phyloP scores from a whole-genome alignment of 805 yeast genomes.

The Yarrowia keelungensis region DNA sequence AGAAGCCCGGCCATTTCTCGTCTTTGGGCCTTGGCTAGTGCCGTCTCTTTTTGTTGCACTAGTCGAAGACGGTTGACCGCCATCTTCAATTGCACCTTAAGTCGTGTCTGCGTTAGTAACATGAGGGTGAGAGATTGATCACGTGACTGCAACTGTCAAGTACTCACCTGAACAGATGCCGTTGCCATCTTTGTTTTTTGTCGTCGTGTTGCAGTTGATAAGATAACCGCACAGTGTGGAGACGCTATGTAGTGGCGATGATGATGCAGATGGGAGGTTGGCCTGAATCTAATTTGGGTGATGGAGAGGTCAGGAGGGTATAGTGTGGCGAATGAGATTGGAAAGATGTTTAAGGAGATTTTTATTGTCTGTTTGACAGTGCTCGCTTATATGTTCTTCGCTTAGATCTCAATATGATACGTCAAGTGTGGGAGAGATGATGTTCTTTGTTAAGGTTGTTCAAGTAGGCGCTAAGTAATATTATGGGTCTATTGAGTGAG shows the following conservation, averaged over 20 bases:
- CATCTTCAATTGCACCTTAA: constrained; percentile 59
- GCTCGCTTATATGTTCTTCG: too few relatives aligned
- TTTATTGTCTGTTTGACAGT: too few relatives aligned
- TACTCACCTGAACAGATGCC: constrained; percentile 33
- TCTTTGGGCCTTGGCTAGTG: constrained; percentile 76
- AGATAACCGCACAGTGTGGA: constrained; percentile 1
- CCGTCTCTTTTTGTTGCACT: constrained; percentile 75
- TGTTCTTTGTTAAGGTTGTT: too few relatives aligned
- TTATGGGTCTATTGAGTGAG: too few relatives aligned
- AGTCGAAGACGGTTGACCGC: constrained; percentile 73
- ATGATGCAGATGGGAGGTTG: constrained; percentile 24
- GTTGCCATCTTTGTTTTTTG: neutral
- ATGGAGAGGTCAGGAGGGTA: neutral
- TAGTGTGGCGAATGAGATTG: neutral
- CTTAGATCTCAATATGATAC: too few relatives aligned
- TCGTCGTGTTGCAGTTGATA: neutral
- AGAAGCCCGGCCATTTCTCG: constrained; percentile 74
- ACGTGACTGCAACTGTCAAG: too few relatives aligned
- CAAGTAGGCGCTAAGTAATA: too few relatives aligned
- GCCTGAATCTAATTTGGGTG: neutral
- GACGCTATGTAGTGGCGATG: constrained; percentile 7
- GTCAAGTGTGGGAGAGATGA: too few relatives aligned
- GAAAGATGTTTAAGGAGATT: too few relatives aligned
- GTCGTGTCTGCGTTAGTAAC: constrained; percentile 41
- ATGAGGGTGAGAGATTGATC: too few relatives aligned